Percentiles rank a stretch among this genome's conserved stretches.
phyloP scores from a whole-genome alignment of 116 monocot genomes.

The Trichopus zeylanicus region DNA sequence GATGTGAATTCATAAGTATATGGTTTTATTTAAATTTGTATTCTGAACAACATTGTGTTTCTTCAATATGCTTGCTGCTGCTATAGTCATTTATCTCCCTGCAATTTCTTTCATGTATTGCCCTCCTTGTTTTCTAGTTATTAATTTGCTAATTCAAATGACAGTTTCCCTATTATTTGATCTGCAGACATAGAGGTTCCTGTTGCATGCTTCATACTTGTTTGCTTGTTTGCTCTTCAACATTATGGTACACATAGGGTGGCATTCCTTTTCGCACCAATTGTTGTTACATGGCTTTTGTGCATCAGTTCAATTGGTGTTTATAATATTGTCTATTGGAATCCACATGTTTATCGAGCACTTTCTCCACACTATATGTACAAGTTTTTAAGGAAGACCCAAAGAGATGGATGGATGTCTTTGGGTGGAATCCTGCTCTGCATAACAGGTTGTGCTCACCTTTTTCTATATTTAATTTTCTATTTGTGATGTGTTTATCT shows the following conservation, averaged over 20 bases:
- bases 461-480: not conserved
- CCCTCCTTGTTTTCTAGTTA: not conserved
- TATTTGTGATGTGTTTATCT: not conserved
- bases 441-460: constrained; percentile 99
- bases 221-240: constrained; percentile 87
- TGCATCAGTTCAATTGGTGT: constrained; percentile 87
- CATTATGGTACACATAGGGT: constrained; percentile 89
- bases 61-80: not conserved
- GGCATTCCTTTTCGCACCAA: constrained; percentile 89
- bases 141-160: not conserved
- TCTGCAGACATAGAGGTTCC: constrained; percentile 85
- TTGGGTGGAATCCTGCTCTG: constrained; percentile 90
- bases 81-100: too few species aligned
- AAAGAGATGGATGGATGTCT: constrained; percentile 87
- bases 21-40: too few species aligned
- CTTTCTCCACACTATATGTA: constrained; percentile 94
- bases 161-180: not conserved
- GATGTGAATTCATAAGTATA: too few species aligned
- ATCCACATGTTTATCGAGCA: constrained; percentile 78
- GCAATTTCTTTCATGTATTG: not conserved
- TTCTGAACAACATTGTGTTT: too few species aligned
- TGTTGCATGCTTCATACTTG: constrained; percentile 67
- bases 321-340: constrained; percentile 90
- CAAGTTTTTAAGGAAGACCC: constrained; percentile 86
- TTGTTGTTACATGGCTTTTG: constrained; percentile 75